Conservation (phyloP, 805 yeast species). For the Pichia eremophila region DNA sequence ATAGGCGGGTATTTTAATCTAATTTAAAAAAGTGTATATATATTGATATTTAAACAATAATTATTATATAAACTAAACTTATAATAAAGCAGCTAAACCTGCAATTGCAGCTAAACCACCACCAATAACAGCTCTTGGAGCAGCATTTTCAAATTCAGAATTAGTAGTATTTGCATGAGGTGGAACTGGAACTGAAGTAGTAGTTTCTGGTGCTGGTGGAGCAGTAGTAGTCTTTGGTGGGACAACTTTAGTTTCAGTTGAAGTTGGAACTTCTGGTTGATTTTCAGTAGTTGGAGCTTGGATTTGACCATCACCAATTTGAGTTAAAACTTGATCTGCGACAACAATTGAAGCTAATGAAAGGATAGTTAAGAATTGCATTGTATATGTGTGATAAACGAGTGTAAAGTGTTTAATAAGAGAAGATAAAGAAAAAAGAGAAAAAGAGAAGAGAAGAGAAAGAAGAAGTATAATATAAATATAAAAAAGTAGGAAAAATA, state of each 20-base stretch:
- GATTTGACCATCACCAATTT: constrained; percentile 55
- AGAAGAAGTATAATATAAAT: background rate
- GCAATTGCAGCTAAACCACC: constrained; percentile 23
- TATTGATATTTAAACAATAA: too few relatives aligned
- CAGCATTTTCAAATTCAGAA: constrained; percentile 16
- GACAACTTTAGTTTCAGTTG: constrained; percentile 6
- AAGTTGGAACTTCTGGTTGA: constrained; percentile 7
- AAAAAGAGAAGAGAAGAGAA: background rate
- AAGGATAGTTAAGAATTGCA: constrained; percentile 18
- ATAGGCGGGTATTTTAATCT: too few relatives aligned
- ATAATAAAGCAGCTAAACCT: constrained; percentile 22
- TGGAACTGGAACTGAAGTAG: constrained; percentile 19
- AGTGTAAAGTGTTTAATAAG: background rate
- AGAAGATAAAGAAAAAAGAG: background rate
- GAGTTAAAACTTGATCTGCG: constrained; percentile 34
- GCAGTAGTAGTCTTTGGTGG: too few relatives aligned
- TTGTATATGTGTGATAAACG: constrained; percentile 6
- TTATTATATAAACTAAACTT: constrained; percentile 3
- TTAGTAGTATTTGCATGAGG: constrained; percentile 6
- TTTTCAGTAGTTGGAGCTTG: constrained; percentile 30
- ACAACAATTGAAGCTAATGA: constrained; percentile 26
- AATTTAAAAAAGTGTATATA: too few relatives aligned
- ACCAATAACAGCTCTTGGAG: constrained; percentile 15
- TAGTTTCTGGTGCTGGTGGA: background rate
- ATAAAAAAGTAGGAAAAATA: background rate